phyloP scores from a whole-genome alignment of 306 rosid species.

The Myrica gale region DNA sequence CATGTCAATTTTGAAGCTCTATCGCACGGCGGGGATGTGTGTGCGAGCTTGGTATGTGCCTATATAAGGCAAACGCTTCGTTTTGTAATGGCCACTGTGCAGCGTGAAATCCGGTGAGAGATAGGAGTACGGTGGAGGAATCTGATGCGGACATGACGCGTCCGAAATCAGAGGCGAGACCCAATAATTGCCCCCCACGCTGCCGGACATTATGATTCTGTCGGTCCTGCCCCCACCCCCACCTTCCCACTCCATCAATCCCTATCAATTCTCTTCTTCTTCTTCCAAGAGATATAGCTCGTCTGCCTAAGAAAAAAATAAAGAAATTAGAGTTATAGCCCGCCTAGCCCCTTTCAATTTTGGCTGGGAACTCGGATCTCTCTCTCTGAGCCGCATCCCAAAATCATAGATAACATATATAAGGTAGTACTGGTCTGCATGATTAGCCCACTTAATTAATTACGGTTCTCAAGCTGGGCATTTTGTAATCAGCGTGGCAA shows the following conservation, averaged over 20 bases:
- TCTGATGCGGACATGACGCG: slow-evolving; percentile 92
- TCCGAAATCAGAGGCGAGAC: slow-evolving; percentile 85
- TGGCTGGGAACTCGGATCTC: background rate
- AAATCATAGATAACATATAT: background rate
- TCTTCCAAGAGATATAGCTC: slow-evolving; percentile 11
- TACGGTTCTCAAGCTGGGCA: too few relatives aligned
- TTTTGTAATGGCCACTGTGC: slow-evolving; percentile 42
- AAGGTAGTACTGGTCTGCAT: background rate
- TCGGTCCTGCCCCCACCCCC: slow-evolving; percentile 45
- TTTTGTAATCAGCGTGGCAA: too few relatives aligned
- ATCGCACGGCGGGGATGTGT: background rate
- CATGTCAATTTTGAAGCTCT: background rate
- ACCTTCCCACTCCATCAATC: slow-evolving; percentile 24
- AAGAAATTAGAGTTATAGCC: background rate
- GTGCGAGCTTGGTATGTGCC: background rate
- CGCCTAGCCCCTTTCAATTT: slow-evolving; percentile 35
- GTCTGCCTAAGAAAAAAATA: too few relatives aligned
- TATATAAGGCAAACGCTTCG: slow-evolving; percentile 12
- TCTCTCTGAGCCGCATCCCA: background rate
- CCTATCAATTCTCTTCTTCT: slow-evolving; percentile 12
- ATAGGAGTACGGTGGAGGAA: slow-evolving; percentile 52
- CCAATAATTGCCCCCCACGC: slow-evolving; percentile 96
- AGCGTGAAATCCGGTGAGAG: slow-evolving; percentile 70
- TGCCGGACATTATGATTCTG: slow-evolving; percentile 88
- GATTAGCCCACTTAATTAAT: background rate